Conservation (phyloP, 345 rosid genomes). For the Eucalyptus pauciflora region DNA sequence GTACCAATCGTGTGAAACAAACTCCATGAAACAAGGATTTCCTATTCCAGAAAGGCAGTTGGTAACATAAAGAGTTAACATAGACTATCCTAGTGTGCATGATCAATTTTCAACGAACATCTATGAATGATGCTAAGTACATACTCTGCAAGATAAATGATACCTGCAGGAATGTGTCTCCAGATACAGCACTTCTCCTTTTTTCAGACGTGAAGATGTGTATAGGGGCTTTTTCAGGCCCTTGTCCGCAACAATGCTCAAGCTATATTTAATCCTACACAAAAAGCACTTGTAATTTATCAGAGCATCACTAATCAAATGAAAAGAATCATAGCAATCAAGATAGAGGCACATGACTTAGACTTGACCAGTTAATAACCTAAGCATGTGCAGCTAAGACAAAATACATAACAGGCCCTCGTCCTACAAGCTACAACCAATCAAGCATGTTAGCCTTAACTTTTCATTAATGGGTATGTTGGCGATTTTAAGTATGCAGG, state of each 20-base stretch:
- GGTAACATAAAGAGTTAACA: neutral
- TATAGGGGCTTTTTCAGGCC: slow-evolving; percentile 88
- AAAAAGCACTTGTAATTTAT: neutral
- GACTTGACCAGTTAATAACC: too few species aligned
- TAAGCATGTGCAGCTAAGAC: too few species aligned
- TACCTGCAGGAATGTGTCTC: slow-evolving; percentile 98
- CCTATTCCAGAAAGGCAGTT: neutral
- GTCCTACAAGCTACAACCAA: too few species aligned
- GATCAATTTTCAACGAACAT: neutral
- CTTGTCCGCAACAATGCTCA: slow-evolving; percentile 91
- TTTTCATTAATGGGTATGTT: too few species aligned
- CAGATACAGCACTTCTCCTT: slow-evolving; percentile 86
- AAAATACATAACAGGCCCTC: too few species aligned
- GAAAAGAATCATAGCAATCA: neutral
- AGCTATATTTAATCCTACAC: slow-evolving; percentile 88
- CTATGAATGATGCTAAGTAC: neutral
- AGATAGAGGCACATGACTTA: neutral
- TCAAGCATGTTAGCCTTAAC: too few species aligned
- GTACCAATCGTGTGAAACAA: neutral
- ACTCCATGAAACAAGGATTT: neutral
- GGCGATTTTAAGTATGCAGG: too few species aligned
- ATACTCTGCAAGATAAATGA: neutral
- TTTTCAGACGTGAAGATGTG: slow-evolving; percentile 96
- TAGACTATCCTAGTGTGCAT: neutral
- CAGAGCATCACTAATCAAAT: neutral